phyloP scores from a whole-genome alignment of 805 yeast species.

The Candida qinlingensis region DNA sequence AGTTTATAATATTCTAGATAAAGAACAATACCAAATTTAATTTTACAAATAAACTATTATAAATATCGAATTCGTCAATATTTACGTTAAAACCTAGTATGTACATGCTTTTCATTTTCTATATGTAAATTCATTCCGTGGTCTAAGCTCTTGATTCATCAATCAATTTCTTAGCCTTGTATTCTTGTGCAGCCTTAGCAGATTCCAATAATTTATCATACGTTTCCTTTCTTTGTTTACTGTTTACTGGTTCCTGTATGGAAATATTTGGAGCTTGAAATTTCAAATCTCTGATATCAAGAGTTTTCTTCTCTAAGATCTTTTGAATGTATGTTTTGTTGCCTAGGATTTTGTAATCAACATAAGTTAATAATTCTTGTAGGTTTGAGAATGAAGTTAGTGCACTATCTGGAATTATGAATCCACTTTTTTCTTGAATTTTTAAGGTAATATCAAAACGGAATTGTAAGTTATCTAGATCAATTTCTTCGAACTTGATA shows the following conservation, averaged over 20 bases:
- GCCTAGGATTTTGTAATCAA: slow-evolving; percentile 5
- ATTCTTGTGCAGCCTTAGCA: slow-evolving; percentile 20
- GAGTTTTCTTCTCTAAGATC: slow-evolving; percentile 7
- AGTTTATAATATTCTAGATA: neutral
- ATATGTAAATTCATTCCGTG: neutral
- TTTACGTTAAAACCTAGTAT: neutral
- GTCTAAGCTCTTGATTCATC: slow-evolving; percentile 17
- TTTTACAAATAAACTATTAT: too few species aligned
- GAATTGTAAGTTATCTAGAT: slow-evolving; percentile 24
- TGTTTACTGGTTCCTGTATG: slow-evolving; percentile 18
- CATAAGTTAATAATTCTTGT: slow-evolving; percentile 2
- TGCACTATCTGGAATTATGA: slow-evolving; percentile 32
- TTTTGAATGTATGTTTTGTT: slow-evolving; percentile 8
- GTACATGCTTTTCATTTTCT: neutral
- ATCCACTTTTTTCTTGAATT: slow-evolving; percentile 33
- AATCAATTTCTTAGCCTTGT: slow-evolving; percentile 19
- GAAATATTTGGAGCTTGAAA: slow-evolving; percentile 21
- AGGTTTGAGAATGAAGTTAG: slow-evolving; percentile 22
- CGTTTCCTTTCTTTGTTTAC: slow-evolving; percentile 20
- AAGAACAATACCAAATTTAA: too few species aligned
- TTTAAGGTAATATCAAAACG: slow-evolving; percentile 32
- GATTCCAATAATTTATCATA: slow-evolving; percentile 20
- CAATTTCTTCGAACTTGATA: slow-evolving; percentile 12
- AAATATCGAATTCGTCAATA: too few species aligned
- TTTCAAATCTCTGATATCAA: slow-evolving; percentile 14